Evolutionary conservation across 2,329 filamentous ascomycete species (phyloP), one percentile per base, ranked within the genome.

Genomic region (Ophiognomonia clavigignenti-juglandacearum): DNA sequence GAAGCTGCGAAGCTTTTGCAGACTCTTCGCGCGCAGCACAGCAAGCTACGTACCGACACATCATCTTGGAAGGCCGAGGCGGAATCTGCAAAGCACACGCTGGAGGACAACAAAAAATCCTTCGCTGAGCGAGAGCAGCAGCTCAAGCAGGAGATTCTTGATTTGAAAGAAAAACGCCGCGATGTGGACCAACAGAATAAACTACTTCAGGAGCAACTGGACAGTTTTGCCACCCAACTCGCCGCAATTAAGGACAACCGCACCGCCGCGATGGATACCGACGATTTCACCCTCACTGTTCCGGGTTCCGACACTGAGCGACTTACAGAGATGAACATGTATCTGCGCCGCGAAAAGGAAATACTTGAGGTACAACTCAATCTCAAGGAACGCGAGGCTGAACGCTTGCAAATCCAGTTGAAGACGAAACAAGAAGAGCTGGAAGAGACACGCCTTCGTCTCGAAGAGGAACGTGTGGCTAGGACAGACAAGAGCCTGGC

Each of bases 311-410:
- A 80, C 34, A 71, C 83, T 9, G 87, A 89, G 55, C 88, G 87
- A 44, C 78, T 96, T 9, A 86, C 93, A 52, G 92, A 97, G 59
- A 80, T 98, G 47, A 95, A 95, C 67, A 86, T 81, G 52, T 98
- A 93, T 64, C 73, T 98, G 52, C 85, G 92, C 38, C 86, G 89
- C 35, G 95, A 98, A 68, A 98, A 97, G 72, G 93, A 97, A 63
- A 97, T 98, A 55, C 78, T 96, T 8, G 92, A 98, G 57, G 88
- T 96, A n/a, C 92, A 97, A 60, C 87, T 90, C 58, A 91, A 96
- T 57, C 75, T 97, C 37, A 91, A 92, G 58, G 77, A 83, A 1
- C 88, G 95, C 58, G 93, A 98, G 66, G 77, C 82, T 45, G 95
- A 95, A 67, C 83, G 93, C 45, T 69, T 96, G 35, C 88, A 92